phyloP scores from a whole-genome alignment of 768 basidiomycete species.

The Phlebiopsis gigantea region DNA sequence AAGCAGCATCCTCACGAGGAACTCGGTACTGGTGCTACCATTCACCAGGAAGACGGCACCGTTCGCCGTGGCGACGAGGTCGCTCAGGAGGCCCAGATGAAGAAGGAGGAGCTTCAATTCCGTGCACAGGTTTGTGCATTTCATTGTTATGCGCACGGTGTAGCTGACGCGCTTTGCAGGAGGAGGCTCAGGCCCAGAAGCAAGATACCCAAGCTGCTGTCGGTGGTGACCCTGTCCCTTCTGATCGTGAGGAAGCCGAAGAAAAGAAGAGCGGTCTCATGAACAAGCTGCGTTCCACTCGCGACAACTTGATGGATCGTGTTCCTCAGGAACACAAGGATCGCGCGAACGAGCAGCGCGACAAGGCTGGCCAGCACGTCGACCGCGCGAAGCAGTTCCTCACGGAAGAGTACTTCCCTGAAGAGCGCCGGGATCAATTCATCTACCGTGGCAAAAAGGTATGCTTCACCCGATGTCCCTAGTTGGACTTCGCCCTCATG shows the following conservation, averaged over 20 bases:
- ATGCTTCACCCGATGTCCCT: neutral
- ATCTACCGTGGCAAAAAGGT: slow-evolving; percentile 94
- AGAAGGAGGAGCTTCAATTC: slow-evolving; percentile 14
- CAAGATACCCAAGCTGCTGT: slow-evolving; percentile 18
- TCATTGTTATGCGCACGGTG: neutral
- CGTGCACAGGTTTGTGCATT: neutral
- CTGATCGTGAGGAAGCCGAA: slow-evolving; percentile 26
- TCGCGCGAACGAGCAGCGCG: slow-evolving; percentile 39
- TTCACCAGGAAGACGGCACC: slow-evolving; percentile 29
- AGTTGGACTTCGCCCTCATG: neutral
- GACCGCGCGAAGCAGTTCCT: slow-evolving; percentile 65
- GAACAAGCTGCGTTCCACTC: slow-evolving; percentile 26
- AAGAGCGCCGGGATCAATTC: slow-evolving; percentile 87
- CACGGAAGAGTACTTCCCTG: slow-evolving; percentile 81
- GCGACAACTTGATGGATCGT: slow-evolving; percentile 41
- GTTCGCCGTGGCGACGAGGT: slow-evolving; percentile 27
- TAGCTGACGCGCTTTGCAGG: neutral
- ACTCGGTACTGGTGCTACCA: slow-evolving; percentile 29
- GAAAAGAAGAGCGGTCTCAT: slow-evolving; percentile 32
- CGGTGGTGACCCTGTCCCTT: slow-evolving; percentile 25
- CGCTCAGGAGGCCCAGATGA: slow-evolving; percentile 14
- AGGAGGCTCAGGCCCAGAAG: slow-evolving; percentile 17
- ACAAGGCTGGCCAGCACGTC: slow-evolving; percentile 41
- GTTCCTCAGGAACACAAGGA: slow-evolving; percentile 70
- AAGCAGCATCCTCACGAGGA: slow-evolving; percentile 50